A percentile compares a stretch with the other conserved stretches of the same genome.
Conservation (phyloP, 2,329 filamentous ascomycete species). For the Lasiodiplodia sp. region DNA sequence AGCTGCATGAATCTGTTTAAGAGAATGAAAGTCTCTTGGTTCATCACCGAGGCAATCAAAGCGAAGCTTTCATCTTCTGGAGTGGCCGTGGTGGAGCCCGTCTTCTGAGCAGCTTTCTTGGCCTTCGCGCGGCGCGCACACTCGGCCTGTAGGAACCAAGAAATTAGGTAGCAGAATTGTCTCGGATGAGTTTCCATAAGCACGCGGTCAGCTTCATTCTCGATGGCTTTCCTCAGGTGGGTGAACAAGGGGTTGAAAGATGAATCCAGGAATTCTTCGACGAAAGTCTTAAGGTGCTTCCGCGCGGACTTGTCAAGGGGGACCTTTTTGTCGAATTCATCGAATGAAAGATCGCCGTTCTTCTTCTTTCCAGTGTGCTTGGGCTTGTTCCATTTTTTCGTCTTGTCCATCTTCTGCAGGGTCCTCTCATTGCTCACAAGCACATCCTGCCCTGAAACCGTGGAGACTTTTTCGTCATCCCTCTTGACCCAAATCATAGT, state of each 20-base stretch:
- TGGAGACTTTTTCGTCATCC: conserved; percentile 82
- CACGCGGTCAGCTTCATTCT: conserved; percentile 85
- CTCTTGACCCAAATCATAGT: conserved; percentile 97
- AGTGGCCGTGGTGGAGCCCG: conserved; percentile 45
- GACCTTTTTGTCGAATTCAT: conserved; percentile 78
- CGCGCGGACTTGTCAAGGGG: conserved; percentile 76
- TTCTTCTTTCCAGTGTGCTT: conserved; percentile 56
- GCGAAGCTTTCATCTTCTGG: conserved; percentile 76
- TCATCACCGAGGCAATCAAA: conserved; percentile 86
- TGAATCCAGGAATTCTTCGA: conserved; percentile 92
- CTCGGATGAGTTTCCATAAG: conserved; percentile 74
- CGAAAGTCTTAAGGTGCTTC: conserved; percentile 79
- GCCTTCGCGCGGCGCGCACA: conserved; percentile 68
- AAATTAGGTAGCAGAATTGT: conserved; percentile 90
- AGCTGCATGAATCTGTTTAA: conserved; percentile 83
- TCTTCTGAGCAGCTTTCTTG: conserved; percentile 56
- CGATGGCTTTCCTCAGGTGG: conserved; percentile 86
- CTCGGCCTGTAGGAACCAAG: conserved; percentile 92
- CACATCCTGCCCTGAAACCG: conserved; percentile 87
- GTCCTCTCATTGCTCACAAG: conserved; percentile 75
- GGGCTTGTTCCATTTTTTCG: conserved; percentile 89
- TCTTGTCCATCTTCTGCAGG: conserved; percentile 86
- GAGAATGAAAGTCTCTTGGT: conserved; percentile 93
- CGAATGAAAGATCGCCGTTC: conserved; percentile 42
- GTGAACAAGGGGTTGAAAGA: conserved; percentile 90